Conservation (phyloP, 257 asterid genomes). For the Fraxinus excelsior region DNA sequence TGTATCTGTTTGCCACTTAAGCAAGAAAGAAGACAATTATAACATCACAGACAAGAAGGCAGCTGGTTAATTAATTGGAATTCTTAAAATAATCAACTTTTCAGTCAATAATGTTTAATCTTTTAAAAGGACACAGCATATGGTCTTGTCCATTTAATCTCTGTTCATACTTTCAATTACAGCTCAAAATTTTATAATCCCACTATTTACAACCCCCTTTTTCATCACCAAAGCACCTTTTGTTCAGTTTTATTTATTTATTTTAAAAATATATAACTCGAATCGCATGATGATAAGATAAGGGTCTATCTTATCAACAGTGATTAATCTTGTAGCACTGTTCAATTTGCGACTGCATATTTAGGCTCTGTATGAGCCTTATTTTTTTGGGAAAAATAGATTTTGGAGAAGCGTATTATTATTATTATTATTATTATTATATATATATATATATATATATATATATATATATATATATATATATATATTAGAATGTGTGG, state of each 20-base stretch:
- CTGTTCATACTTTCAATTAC: not conserved
- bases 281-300: not conserved
- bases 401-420: too few species aligned
- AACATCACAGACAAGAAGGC: not conserved
- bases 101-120: not conserved
- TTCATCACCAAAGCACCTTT: not conserved
- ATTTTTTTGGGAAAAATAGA: too few species aligned
- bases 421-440: too few species aligned
- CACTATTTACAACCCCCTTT: not conserved
- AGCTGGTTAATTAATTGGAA: not conserved
- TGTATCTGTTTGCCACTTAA: not conserved
- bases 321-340: not conserved
- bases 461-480: too few species aligned
- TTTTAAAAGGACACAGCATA: not conserved
- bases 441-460: too few species aligned
- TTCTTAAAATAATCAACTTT: conserved; percentile 2
- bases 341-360: not conserved
- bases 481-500: too few species aligned
- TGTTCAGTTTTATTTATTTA: not conserved
- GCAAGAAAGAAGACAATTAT: not conserved
- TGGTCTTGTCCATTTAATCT: not conserved
- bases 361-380: too few species aligned
- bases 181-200: not conserved
- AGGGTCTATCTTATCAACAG: not conserved
- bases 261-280: not conserved